A percentile compares a stretch with the other conserved stretches of the same genome.
Conservation (phyloP, 345 rosid species). For the Eucalyptus erythrocorys region DNA sequence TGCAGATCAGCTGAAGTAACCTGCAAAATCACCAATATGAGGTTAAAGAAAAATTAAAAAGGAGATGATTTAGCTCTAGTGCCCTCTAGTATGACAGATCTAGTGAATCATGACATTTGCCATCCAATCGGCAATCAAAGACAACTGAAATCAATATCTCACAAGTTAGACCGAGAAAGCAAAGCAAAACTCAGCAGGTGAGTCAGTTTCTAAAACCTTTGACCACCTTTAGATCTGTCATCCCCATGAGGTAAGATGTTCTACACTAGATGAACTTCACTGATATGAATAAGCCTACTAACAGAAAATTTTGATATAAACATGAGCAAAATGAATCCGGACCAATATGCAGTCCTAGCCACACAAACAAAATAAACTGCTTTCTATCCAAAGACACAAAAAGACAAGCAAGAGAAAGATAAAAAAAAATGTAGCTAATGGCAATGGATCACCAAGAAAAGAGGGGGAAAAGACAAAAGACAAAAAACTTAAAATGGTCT, state of each 20-base stretch:
- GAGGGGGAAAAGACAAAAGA: background rate
- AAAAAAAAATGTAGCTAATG: background rate
- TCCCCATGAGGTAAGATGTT: background rate
- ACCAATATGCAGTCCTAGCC: background rate
- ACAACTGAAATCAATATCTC: background rate
- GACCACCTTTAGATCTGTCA: background rate
- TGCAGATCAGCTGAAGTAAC: constrained; percentile 69
- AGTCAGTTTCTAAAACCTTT: background rate
- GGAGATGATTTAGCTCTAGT: background rate
- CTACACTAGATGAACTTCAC: background rate
- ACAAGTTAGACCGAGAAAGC: background rate
- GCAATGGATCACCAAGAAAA: background rate
- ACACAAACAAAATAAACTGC: background rate
- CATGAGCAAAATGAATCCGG: background rate
- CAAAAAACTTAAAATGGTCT: background rate
- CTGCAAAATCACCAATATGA: constrained; percentile 10
- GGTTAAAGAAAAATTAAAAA: background rate
- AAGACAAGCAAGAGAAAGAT: background rate
- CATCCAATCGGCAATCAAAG: background rate
- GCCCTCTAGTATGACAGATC: background rate
- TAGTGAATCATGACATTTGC: background rate
- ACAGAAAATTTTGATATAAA: background rate
- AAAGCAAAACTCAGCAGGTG: background rate
- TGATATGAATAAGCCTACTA: background rate
- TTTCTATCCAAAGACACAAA: background rate